Evolutionary conservation across 192 early-diverging fungal genomes (phyloP).

Genomic region (Rhizophagus clarus): DNA sequence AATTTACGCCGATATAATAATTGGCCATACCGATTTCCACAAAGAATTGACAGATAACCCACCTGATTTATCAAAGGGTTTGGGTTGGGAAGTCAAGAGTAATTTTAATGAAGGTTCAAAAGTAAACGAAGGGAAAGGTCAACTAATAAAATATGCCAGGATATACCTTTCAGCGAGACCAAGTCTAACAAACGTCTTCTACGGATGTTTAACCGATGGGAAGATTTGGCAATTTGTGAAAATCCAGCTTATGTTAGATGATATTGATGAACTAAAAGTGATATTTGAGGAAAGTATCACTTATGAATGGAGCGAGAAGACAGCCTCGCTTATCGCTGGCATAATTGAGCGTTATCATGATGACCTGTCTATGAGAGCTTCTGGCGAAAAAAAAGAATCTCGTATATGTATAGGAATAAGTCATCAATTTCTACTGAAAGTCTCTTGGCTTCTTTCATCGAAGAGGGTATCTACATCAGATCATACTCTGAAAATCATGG

Average conservation of each 20-base stretch:
- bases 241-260: slow-evolving; percentile 14
- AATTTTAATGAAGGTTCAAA: too few species aligned
- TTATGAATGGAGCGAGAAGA: slow-evolving; percentile 9
- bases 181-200: too few species aligned
- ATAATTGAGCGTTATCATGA: slow-evolving; percentile 2
- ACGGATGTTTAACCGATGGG: slow-evolving; percentile 22
- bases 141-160: too few species aligned
- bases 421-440: slow-evolving; percentile 23
- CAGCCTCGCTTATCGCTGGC: background rate
- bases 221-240: slow-evolving; percentile 17
- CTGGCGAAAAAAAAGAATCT: slow-evolving; percentile 5
- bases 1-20: slow-evolving; percentile 22
- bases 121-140: too few species aligned
- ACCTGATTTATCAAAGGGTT: slow-evolving; percentile 27
- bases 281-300: background rate
- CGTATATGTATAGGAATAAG: slow-evolving; percentile 27
- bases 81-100: background rate
- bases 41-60: slow-evolving; percentile 17
- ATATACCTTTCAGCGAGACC: too few species aligned
- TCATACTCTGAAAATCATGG: slow-evolving; percentile 24
- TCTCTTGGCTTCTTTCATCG: slow-evolving; percentile 26
- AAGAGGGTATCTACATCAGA: slow-evolving; percentile 19
- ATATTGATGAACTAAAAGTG: background rate
- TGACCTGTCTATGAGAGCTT: background rate
- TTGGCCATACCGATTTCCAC: slow-evolving; percentile 9